Conservation (phyloP, 352 stramenopile species). For the Phytopythium chamaehyphon region DNA sequence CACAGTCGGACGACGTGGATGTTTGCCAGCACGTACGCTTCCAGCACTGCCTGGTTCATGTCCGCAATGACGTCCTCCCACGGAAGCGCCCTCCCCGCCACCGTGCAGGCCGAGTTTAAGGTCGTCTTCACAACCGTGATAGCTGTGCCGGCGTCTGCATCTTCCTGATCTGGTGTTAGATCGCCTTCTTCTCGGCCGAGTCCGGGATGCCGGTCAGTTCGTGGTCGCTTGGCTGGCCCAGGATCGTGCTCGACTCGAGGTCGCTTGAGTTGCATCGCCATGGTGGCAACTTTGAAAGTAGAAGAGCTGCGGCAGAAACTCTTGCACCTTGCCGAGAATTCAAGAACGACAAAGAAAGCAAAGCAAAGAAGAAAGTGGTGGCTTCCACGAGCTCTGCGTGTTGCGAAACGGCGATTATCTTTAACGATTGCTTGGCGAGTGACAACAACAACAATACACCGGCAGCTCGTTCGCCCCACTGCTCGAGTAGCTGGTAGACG, state of each 20-base stretch:
- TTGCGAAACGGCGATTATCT: too few relatives aligned
- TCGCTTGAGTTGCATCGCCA: not conserved
- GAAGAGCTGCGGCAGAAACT: too few relatives aligned
- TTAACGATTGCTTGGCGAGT: too few relatives aligned
- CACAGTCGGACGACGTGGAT: slow-evolving; percentile 3
- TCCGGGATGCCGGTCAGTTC: not conserved
- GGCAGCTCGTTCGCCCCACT: slow-evolving; percentile 1
- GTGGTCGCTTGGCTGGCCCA: not conserved
- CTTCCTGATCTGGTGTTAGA: not conserved
- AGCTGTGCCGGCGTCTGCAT: not conserved
- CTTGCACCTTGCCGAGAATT: too few relatives aligned
- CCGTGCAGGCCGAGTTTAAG: slow-evolving; percentile 5
- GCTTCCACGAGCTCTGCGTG: too few relatives aligned
- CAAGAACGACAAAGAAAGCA: slow-evolving; percentile 1
- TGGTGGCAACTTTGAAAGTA: not conserved
- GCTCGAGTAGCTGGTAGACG: not conserved
- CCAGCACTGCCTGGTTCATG: slow-evolving; percentile 4
- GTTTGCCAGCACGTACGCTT: slow-evolving; percentile 8
- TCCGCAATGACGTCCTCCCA: slow-evolving; percentile 6
- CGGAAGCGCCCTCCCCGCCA: not conserved
- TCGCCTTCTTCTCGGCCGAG: not conserved
- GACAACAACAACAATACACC: too few relatives aligned
- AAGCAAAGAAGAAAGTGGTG: not conserved
- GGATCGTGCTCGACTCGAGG: not conserved
- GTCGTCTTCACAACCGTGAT: slow-evolving; percentile 1